Percentiles rank a stretch among this genome's conserved stretches.
phyloP scores from a whole-genome alignment of 164 flowering plant genomes.

The Liriodendron chinense region DNA sequence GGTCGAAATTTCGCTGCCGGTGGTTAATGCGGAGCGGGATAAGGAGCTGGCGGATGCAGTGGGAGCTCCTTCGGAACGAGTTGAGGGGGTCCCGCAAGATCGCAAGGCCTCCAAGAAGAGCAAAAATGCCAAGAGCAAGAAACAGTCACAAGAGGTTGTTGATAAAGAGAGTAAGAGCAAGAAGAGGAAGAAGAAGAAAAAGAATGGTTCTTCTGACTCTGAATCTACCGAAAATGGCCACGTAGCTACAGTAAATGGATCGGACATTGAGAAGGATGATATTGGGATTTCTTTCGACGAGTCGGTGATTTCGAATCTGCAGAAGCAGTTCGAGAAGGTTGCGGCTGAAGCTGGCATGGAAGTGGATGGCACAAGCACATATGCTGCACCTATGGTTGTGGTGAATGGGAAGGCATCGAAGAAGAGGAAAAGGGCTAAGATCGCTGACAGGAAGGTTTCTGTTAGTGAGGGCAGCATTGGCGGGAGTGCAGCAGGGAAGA shows the following conservation, averaged over 20 bases:
- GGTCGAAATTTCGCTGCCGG: conserved; percentile 32
- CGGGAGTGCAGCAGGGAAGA: conserved; percentile 26
- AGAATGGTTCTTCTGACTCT: conserved; percentile 12
- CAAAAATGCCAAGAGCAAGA: conserved; percentile 6
- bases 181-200: conserved; percentile 35
- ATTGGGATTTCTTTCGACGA: conserved; percentile 35
- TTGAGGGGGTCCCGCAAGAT: background rate
- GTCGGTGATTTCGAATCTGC: conserved; percentile 66
- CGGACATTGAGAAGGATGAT: conserved; percentile 12
- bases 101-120: conserved; percentile 1
- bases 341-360: conserved; percentile 76
- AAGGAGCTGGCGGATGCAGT: background rate
- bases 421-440: conserved; percentile 35
- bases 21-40: background rate
- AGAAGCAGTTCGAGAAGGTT: conserved; percentile 78
- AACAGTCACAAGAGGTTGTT: conserved; percentile 7
- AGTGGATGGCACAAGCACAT: conserved; percentile 24
- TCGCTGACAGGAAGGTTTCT: conserved; percentile 17
- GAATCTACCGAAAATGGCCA: conserved; percentile 11
- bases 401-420: conserved; percentile 2
- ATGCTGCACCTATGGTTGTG: conserved; percentile 18
- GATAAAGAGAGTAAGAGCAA: conserved; percentile 30
- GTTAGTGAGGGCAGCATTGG: conserved; percentile 24
- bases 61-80: background rate
- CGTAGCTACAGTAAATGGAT: conserved; percentile 6